Evolutionary conservation across 2,329 filamentous ascomycete genomes (phyloP), one percentile per base, ranked within the genome.

Genomic region (Rutstroemia sp.): DNA sequence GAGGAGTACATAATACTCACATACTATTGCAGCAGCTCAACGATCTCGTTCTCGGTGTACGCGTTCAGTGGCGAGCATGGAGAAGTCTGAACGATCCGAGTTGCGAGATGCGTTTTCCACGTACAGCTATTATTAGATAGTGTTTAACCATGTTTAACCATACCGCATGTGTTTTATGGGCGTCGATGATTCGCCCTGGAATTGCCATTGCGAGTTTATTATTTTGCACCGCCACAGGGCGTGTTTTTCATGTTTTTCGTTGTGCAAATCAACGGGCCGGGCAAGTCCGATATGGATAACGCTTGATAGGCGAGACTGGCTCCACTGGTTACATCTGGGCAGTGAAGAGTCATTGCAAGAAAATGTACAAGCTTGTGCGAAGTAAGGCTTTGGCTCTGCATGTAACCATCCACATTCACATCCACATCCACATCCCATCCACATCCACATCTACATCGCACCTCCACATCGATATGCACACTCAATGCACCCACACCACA

Each of bases 61-160:
- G 52, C 52, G 45, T 42, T 54, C 34, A 48, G 52, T 54, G 52
- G 52, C 52, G 45, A 54, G 44, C 44, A 48, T 54, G 34, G 40
- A 21, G 12, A 42, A 42, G 39, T 19, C 4, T 34, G 30, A 5
- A 12, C 30, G 30, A 34, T 34, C 25, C 25, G 5, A 27, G 25
- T 6, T 27, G 25, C 25, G 25, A 27, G 25, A 6, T 27, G 25
- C 25, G 25, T 27, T 27, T 27, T 34, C 30, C 9, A 4, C 30
- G 12, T 12, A 14, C 30, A 12, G 36, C 52, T 54, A 54, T 54
- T 49, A 54, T 39, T 54, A 54, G 52, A 12, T 10, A 8, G 23
- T 8, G 27, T 9, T 25, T 19, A 16, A 10, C 16, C 30, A 16
- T 8, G 27, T 9, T 25, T 19, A 16, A 10, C 16, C 30, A 16